Evolutionary conservation across 306 rosid species (phyloP).

Genomic region (Begonia fuchsioides): DNA sequence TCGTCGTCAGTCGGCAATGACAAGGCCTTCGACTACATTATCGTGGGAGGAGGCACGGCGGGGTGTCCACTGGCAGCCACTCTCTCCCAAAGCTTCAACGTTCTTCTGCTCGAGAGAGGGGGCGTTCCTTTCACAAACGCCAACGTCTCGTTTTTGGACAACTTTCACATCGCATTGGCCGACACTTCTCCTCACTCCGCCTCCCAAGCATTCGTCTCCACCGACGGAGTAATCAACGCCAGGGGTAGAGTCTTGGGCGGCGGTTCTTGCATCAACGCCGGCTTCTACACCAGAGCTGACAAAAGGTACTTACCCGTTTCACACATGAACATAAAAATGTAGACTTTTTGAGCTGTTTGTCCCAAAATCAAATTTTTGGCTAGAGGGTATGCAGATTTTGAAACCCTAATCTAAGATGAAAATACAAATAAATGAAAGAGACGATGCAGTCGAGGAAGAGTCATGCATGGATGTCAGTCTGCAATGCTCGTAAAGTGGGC

Average conservation of each 20-base stretch:
- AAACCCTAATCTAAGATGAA: too few relatives aligned
- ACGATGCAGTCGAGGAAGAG: too few relatives aligned
- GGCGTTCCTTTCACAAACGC: slow-evolving; percentile 68
- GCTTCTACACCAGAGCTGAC: slow-evolving; percentile 84
- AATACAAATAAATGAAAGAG: too few relatives aligned
- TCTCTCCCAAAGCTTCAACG: slow-evolving; percentile 53
- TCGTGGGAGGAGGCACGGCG: slow-evolving; percentile 89
- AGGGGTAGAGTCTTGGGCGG: slow-evolving; percentile 87
- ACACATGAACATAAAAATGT: too few relatives aligned
- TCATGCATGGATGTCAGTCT: too few relatives aligned
- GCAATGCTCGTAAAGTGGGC: too few relatives aligned
- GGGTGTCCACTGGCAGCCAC: slow-evolving; percentile 97
- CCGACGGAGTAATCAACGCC: slow-evolving; percentile 71
- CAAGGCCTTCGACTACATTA: slow-evolving; percentile 57
- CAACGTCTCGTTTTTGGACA: slow-evolving; percentile 49
- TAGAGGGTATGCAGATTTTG: too few relatives aligned
- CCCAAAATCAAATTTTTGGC: too few relatives aligned
- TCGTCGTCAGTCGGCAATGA: slow-evolving; percentile 25
- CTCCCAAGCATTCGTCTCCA: slow-evolving; percentile 63
- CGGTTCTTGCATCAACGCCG: slow-evolving; percentile 73
- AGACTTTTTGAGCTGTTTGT: too few relatives aligned
- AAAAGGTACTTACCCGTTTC: slow-evolving; percentile 23
- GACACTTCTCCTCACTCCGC: slow-evolving; percentile 69
- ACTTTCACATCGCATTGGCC: slow-evolving; percentile 63
- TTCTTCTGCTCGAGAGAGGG: slow-evolving; percentile 73